Percentiles rank a stretch among this genome's conserved stretches.
phyloP scores from a whole-genome alignment of 352 stramenopile species.

The Globisporangium uncinulatum region DNA sequence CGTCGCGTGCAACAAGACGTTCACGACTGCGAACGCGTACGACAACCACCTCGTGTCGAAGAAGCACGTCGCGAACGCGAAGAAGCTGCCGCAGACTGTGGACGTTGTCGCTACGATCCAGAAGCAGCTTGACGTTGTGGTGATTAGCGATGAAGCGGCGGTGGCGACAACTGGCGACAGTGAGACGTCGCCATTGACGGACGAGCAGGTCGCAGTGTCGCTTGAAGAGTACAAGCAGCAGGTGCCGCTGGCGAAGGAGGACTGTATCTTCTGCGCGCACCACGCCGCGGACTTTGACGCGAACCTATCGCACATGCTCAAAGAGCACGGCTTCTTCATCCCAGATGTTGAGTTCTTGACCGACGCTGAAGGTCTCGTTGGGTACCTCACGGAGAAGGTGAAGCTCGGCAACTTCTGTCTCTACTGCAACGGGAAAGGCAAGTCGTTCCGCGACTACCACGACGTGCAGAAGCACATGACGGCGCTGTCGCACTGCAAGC shows the following conservation, averaged over 20 bases:
- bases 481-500: constrained; percentile 87
- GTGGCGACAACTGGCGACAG: not conserved
- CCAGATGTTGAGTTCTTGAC: constrained; percentile 91
- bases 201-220: constrained; percentile 53
- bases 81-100: constrained; percentile 50
- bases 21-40: constrained; percentile 73
- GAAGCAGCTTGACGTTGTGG: constrained; percentile 54
- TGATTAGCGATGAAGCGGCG: constrained; percentile 17
- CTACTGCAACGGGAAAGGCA: constrained; percentile 92
- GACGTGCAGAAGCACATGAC: constrained; percentile 95
- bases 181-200: constrained; percentile 24
- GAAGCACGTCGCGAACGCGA: constrained; percentile 77
- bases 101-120: constrained; percentile 55
- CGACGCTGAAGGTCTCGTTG: constrained; percentile 87
- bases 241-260: constrained; percentile 61
- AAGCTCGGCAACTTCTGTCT: constrained; percentile 94
- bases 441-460: constrained; percentile 85
- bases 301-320: constrained; percentile 89
- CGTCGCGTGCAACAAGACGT: constrained; percentile 81
- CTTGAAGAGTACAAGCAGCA: constrained; percentile 78
- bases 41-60: constrained; percentile 85
- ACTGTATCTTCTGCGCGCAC: constrained; percentile 83
- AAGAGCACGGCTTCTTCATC: constrained; percentile 94
- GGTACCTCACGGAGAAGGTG: constrained; percentile 95
- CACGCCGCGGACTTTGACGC: constrained; percentile 55